Base-by-base conservation (phyloP, 148 eudicot species). In the Drosera capensis region DNA sequence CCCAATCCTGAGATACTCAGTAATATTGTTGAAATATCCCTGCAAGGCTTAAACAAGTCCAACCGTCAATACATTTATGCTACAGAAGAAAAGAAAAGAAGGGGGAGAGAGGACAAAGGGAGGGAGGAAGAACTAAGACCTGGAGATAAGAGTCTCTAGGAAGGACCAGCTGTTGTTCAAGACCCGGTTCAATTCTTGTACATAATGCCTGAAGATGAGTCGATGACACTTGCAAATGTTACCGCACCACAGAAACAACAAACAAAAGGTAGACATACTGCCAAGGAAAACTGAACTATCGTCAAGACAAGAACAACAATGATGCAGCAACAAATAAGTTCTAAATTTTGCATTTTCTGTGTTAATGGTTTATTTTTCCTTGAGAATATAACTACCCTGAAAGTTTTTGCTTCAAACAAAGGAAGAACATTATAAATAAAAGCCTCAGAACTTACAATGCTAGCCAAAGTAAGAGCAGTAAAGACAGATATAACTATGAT, bases 71-170 rank as follows among this genome's bases (percentile, higher is more conserved):
- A n/a, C n/a, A n/a, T 11, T 8, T 12, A 24, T 8, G 23, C 23
- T 15, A 19, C 52, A 30, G 38, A 22, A 14, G 23, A 15, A 36
- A 36, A 18, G 24, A 40, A 23, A 19, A 35, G 18, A 46, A 13
- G 8, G 34, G 46, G 20, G 43, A 59, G 48, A 8, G 15, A 52
- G 48, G 24, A 16, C 3, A 49, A 26, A 7, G 37, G 21, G 35
- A 11, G 28, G 28, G 21, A 26, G 21, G 8, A 20, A 20, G 2
- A 34, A 11, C n/a, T 45, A 35, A 64, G 48, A 90, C 99, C 99
- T 92, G 99, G 58, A 92, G 95, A 68, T 92, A 92, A 13, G 95
- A 92, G 59, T 92, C 86, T 52, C 82, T 75, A 43, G 99, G 99
- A 58, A 92, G 94, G 71, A 86, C 99, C 57, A 92, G 78, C 63